phyloP scores from a whole-genome alignment of 2,329 filamentous ascomycete species.

The Aureobasidium melanogenum region DNA sequence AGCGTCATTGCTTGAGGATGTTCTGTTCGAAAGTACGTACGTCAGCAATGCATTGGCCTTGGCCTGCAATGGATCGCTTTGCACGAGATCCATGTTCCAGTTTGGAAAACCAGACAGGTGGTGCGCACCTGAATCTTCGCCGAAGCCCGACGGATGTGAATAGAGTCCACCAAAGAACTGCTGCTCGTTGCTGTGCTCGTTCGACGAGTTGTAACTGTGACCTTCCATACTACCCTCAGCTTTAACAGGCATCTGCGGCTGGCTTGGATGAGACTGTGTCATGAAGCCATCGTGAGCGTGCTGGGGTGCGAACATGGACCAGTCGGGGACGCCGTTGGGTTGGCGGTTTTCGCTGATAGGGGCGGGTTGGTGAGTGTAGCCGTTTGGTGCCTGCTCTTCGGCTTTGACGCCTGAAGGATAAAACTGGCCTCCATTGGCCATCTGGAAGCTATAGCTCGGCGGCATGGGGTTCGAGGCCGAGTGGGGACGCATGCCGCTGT shows the following conservation, averaged over 20 bases:
- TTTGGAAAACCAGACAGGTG: slow-evolving; percentile 28
- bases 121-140: slow-evolving; percentile 20
- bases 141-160: slow-evolving; percentile 32
- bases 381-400: slow-evolving; percentile 13
- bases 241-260: slow-evolving; percentile 35
- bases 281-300: slow-evolving; percentile 38
- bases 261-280: slow-evolving; percentile 16
- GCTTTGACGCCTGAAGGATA: slow-evolving; percentile 17
- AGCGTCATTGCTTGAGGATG: slow-evolving; percentile 14
- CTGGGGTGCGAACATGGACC: slow-evolving; percentile 35
- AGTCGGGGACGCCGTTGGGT: slow-evolving; percentile 29
- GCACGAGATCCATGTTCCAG: slow-evolving; percentile 31
- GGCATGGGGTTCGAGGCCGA: slow-evolving; percentile 23
- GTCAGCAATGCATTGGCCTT: slow-evolving; percentile 37
- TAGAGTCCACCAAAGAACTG: slow-evolving; percentile 42
- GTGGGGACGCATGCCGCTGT: slow-evolving; percentile 21
- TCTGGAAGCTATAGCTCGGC: slow-evolving; percentile 23
- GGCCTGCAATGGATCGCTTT: slow-evolving; percentile 34
- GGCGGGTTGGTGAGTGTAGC: slow-evolving; percentile 12
- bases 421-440: slow-evolving; percentile 22
- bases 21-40: slow-evolving; percentile 25
- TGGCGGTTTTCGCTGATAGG: slow-evolving; percentile 10
- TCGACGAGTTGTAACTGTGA: slow-evolving; percentile 29
- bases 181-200: slow-evolving; percentile 35
- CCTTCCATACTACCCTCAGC: slow-evolving; percentile 34